Conservation (phyloP, 179 eudicot genomes). For the Silene noctiflora region DNA sequence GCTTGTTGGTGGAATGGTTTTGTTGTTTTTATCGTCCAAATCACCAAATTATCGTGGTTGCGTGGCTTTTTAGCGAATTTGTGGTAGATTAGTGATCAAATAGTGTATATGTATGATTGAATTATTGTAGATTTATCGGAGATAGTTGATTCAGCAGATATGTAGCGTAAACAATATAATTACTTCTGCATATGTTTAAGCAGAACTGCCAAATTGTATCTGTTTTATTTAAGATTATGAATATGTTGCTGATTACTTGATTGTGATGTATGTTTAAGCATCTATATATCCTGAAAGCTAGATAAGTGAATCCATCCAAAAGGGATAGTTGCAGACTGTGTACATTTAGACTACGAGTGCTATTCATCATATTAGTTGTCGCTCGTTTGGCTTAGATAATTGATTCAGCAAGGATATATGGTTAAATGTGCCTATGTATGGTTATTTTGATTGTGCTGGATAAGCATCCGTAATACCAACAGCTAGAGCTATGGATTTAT, state of each 20-base stretch:
- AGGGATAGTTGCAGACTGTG: background rate
- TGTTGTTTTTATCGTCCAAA: background rate
- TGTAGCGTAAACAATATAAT: no score
- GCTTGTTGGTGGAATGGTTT: no score
- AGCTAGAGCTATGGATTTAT: background rate
- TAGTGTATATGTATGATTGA: background rate
- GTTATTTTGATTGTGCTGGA: background rate
- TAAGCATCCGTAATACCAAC: background rate
- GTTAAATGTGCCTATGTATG: background rate
- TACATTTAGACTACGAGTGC: background rate
- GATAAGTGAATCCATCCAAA: background rate
- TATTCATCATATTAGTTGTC: background rate
- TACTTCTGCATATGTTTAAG: background rate
- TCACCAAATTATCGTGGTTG: no score
- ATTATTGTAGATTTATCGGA: background rate
- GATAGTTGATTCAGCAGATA: background rate
- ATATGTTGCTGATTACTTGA: background rate
- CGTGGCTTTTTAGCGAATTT: background rate
- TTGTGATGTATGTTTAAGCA: background rate
- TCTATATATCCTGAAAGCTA: no score
- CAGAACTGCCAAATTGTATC: background rate
- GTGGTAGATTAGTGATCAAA: background rate
- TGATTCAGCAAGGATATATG: background rate
- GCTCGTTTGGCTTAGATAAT: background rate
- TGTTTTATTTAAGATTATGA: background rate